Base-by-base conservation (phyloP, 2,329 filamentous ascomycete species). In the Sclerotiophoma versabilis region DNA sequence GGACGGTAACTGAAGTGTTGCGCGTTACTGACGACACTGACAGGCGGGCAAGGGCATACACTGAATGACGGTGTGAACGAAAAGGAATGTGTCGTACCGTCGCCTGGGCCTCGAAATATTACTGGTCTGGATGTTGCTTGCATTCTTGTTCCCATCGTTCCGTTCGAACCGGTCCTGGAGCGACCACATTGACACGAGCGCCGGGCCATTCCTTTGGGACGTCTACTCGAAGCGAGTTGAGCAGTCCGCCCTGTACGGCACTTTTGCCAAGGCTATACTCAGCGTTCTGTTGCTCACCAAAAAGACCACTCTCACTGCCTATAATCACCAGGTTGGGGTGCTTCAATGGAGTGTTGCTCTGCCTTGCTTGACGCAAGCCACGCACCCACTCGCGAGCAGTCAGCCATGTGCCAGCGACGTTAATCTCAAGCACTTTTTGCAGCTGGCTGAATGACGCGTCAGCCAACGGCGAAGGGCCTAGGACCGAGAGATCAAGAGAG, bases 211-310 rank as follows among this genome's bases (percentile, higher is more conserved):
- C 71, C 53, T 72, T 69, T 30, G 71, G 70, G 5, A 73, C 75
- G 57, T 80, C 79, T 8, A 69, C 71, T 41, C 74, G 73, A 47
- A 82, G 60, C 38, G 72, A 77, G 51, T 72, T 69, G 44, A 81
- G 62, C 23, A 81, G 57, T 2, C 79, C 78, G 26, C 65, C 68
- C 58, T 81, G 79, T 12, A 81, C 77, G 2, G 79, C 79, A 38
- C 75, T 75, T 57, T 82, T 81, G 6, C 68, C 74, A 29, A 77
- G 66, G 7, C 77, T 76, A 52, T 81, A 81, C 20, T 80, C 78
- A 5, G 76, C 71, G 60, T 77, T 77, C 1, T 59, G 66, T n/a
- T 75, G 56, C 33, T 78, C 77, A 6, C 78, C 79, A 59, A 80
- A 80, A 41, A 70, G 66, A 1, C 79, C 78, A 41, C 75, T 75